These are phyloP conservation scores for Arthrobotrys megalospora DNA, from an alignment of 2,329 filamentous ascomycete species.

Conservation along the genomic window DNA sequence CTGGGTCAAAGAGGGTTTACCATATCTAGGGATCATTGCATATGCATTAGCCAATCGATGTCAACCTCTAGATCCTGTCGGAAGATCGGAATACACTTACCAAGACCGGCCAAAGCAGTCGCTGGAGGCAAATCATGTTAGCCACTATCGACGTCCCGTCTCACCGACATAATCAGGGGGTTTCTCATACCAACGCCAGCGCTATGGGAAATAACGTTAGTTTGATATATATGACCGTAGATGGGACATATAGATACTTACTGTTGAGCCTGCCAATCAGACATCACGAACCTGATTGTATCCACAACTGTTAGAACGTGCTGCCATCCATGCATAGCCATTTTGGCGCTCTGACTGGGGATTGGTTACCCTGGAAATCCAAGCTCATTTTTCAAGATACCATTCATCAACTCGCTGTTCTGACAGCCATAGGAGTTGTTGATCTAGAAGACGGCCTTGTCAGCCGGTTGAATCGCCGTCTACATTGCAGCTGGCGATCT, in stretches of 20 bases:
- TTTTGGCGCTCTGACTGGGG: slow-evolving; percentile 17
- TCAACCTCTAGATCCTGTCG: slow-evolving; percentile 39
- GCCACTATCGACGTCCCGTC: slow-evolving; percentile 33
- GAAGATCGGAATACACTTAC: slow-evolving; percentile 35
- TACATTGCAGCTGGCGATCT: slow-evolving; percentile 39
- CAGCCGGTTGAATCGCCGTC: slow-evolving; percentile 62
- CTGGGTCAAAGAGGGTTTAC: slow-evolving; percentile 33
- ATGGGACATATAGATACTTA: slow-evolving; percentile 39
- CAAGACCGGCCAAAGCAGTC: slow-evolving; percentile 57
- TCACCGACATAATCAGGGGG: slow-evolving; percentile 32
- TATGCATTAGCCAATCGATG: slow-evolving; percentile 41
- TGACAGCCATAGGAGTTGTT: slow-evolving; percentile 72
- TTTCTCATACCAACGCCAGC: slow-evolving; percentile 57
- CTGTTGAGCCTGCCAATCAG: slow-evolving; percentile 59
- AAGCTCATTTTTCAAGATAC: slow-evolving; percentile 72
- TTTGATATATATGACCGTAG: slow-evolving; percentile 63
- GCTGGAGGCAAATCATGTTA: slow-evolving; percentile 58
- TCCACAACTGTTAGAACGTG: slow-evolving; percentile 37
- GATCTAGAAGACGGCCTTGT: slow-evolving; percentile 66
- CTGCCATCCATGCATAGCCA: slow-evolving; percentile 11
- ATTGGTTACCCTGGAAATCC: slow-evolving; percentile 70
- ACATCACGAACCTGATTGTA: slow-evolving; percentile 49
- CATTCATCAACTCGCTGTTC: slow-evolving; percentile 71
- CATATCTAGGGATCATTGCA: slow-evolving; percentile 57
- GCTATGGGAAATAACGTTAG: slow-evolving; percentile 62